Evolutionary conservation across 352 stramenopile genomes (phyloP).

Genomic region (Phytophthora pluvialis): DNA sequence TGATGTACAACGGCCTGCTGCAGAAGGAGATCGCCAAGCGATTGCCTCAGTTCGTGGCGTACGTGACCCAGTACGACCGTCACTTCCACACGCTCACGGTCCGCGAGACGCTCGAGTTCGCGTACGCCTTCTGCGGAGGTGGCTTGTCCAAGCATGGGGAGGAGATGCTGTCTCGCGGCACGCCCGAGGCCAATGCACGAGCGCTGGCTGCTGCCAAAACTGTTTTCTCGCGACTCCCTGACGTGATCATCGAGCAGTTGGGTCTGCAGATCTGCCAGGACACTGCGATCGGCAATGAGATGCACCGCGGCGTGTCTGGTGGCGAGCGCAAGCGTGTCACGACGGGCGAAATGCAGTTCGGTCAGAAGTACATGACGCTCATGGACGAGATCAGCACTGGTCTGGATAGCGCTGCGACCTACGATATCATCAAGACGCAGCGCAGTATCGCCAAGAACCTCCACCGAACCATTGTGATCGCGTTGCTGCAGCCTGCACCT

Average conservation of each 20-base stretch:
- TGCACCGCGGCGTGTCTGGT: slow-evolving; percentile 68
- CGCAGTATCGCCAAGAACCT: slow-evolving; percentile 50
- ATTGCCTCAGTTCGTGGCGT: slow-evolving; percentile 42
- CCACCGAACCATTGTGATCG: slow-evolving; percentile 61
- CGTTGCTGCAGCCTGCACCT: slow-evolving; percentile 59
- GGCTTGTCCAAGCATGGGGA: slow-evolving; percentile 40
- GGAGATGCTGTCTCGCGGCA: slow-evolving; percentile 42
- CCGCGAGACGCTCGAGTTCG: slow-evolving; percentile 45
- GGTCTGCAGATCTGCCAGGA: slow-evolving; percentile 51
- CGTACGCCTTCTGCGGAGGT: slow-evolving; percentile 35
- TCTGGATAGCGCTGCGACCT: slow-evolving; percentile 90
- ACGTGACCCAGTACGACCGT: slow-evolving; percentile 39
- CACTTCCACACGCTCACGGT: slow-evolving; percentile 43
- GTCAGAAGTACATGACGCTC: slow-evolving; percentile 60
- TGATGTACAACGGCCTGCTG: slow-evolving; percentile 43
- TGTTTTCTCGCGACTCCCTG: slow-evolving; percentile 35
- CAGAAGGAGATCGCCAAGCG: slow-evolving; percentile 32
- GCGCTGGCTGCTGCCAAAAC: slow-evolving; percentile 13
- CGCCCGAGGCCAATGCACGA: slow-evolving; percentile 46
- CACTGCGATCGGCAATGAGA: slow-evolving; percentile 59
- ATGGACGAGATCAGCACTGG: slow-evolving; percentile 94
- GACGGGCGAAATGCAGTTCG: slow-evolving; percentile 85
- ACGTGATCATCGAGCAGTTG: slow-evolving; percentile 58
- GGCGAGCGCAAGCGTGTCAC: slow-evolving; percentile 76
- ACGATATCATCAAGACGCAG: slow-evolving; percentile 88